phyloP scores from a whole-genome alignment of 1,284 basidiomycete genomes.

The Puccinia polysora region DNA sequence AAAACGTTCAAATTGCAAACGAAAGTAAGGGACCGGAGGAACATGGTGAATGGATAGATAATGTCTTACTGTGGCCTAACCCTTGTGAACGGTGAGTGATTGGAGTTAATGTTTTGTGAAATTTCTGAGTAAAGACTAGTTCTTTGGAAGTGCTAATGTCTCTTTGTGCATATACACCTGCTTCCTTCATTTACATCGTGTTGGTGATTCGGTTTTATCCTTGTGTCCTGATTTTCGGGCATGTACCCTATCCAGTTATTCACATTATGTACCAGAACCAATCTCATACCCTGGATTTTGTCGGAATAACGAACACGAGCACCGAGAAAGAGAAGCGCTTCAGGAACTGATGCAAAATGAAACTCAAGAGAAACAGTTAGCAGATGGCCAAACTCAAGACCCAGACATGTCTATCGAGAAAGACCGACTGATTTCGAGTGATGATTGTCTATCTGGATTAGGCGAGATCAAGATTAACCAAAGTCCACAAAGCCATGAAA shows the following conservation, averaged over 20 bases:
- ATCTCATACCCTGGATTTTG: constrained; percentile 5
- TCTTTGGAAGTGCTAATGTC: no score
- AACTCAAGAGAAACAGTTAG: background rate
- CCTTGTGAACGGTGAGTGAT: constrained; percentile 26
- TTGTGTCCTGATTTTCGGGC: background rate
- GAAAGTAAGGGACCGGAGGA: background rate
- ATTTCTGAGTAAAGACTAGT: background rate
- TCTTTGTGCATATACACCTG: no score
- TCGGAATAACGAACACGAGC: no score
- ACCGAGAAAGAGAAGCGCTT: no score
- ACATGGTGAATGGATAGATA: constrained; percentile 13
- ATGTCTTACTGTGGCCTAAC: constrained; percentile 29
- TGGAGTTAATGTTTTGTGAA: background rate
- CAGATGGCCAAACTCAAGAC: background rate
- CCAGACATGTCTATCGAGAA: background rate
- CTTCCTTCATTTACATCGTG: background rate
- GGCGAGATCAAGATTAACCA: background rate
- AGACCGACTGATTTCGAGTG: background rate
- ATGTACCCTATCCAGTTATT: background rate
- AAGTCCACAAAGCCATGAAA: background rate
- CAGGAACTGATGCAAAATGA: background rate
- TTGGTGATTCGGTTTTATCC: background rate
- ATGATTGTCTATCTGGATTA: background rate
- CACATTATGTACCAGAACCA: constrained; percentile 12
- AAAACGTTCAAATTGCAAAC: background rate